phyloP scores from a whole-genome alignment of 2,329 filamentous ascomycete species.

The Pseudofabraea citricarpa region DNA sequence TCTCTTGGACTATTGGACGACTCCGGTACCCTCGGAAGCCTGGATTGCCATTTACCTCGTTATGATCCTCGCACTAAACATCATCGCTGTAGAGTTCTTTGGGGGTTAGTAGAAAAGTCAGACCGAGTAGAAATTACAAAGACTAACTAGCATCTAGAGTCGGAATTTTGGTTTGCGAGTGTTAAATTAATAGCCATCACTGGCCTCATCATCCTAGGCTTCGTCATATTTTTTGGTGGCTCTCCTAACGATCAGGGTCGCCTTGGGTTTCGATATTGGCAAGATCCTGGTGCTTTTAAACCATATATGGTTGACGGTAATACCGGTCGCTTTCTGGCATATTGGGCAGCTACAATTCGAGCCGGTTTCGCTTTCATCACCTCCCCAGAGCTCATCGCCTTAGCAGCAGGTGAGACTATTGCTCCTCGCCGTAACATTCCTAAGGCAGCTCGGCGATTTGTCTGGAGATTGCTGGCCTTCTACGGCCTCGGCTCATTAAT shows the following conservation, averaged over 20 bases:
- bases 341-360: constrained; percentile 46
- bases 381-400: constrained; percentile 53
- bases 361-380: constrained; percentile 50
- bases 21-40: no score
- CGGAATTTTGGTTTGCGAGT: constrained; percentile 57
- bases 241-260: constrained; percentile 37
- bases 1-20: constrained; percentile 54
- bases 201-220: constrained; percentile 49
- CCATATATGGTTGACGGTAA: constrained; percentile 37
- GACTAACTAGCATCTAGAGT: constrained; percentile 31
- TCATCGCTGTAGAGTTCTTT: background rate
- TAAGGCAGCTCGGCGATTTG: constrained; percentile 55
- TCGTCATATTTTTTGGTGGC: constrained; percentile 53
- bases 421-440: constrained; percentile 61
- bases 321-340: constrained; percentile 50
- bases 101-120: background rate
- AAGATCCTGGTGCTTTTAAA: constrained; percentile 31
- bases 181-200: constrained; percentile 56
- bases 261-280: constrained; percentile 44
- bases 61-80: constrained; percentile 3
- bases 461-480: constrained; percentile 56
- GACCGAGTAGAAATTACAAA: background rate
- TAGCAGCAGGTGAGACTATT: constrained; percentile 61
- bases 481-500: constrained; percentile 55
- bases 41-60: constrained; percentile 32